Evolutionary conservation across 306 rosid species (phyloP).

Genomic region (Sophora flavescens): DNA sequence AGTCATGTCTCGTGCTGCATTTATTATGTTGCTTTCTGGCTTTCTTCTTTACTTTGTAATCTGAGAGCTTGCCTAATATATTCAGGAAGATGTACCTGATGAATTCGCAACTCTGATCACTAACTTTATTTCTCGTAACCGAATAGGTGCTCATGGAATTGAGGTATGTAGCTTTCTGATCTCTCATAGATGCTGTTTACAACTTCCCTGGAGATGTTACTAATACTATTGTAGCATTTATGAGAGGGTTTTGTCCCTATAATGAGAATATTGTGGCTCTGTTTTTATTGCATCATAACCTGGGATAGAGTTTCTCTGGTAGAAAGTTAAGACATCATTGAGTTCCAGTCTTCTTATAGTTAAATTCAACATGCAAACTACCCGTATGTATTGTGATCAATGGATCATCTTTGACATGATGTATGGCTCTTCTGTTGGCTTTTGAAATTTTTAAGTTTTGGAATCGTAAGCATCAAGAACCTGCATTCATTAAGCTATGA

Average conservation of each 20-base stretch:
- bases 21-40: neutral
- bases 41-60: constrained; percentile 30
- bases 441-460: neutral
- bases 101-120: constrained; percentile 76
- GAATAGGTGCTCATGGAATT: constrained; percentile 85
- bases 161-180: constrained; percentile 71
- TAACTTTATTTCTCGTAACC: constrained; percentile 82
- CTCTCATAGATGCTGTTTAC: neutral
- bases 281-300: neutral
- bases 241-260: constrained; percentile 6
- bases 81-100: constrained; percentile 95
- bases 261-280: neutral
- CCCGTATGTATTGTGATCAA: neutral
- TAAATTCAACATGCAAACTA: neutral
- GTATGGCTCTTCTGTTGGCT: neutral
- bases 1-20: constrained; percentile 24
- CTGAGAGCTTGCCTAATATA: constrained; percentile 40
- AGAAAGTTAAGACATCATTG: neutral
- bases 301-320: neutral
- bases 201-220: constrained; percentile 27
- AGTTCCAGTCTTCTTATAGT: neutral
- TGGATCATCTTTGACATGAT: neutral
- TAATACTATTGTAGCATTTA: neutral
- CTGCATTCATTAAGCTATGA: neutral
- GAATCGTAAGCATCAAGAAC: neutral